A percentile compares a stretch with the other conserved stretches of the same genome.
Evolutionary conservation across 805 yeast genomes (phyloP).

Genomic region (Schizosaccharomyces pombe): DNA sequence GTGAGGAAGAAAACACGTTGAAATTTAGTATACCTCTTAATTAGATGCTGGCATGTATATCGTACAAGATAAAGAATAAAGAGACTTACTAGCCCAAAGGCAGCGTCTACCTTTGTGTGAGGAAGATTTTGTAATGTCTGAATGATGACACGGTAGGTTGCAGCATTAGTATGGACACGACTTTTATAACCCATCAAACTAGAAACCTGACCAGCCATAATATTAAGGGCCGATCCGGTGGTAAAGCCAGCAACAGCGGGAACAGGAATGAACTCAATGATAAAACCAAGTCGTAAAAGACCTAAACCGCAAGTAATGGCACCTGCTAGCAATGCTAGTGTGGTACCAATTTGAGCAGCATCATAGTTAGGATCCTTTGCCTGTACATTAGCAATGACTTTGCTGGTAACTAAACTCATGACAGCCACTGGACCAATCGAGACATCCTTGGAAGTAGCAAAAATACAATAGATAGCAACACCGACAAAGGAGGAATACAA

Average conservation of each 20-base stretch:
- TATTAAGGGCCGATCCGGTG: constrained; percentile 79
- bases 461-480: constrained; percentile 64
- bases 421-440: constrained; percentile 95
- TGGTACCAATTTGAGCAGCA: constrained; percentile 59
- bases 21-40: constrained; percentile 38
- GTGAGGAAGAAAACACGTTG: constrained; percentile 22
- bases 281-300: constrained; percentile 58
- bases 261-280: constrained; percentile 67
- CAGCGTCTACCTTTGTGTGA: constrained; percentile 54
- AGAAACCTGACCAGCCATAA: constrained; percentile 69
- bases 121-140: constrained; percentile 49
- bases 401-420: constrained; percentile 69
- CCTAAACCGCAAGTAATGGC: constrained; percentile 67
- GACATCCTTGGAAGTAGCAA: constrained; percentile 88
- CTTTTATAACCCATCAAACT: constrained; percentile 51
- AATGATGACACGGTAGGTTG: constrained; percentile 49
- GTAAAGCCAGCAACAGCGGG: constrained; percentile 89
- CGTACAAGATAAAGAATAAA: constrained; percentile 53
- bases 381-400: constrained; percentile 45
- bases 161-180: constrained; percentile 43
- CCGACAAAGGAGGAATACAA: constrained; percentile 82
- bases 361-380: constrained; percentile 23
- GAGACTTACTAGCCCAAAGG: constrained; percentile 61
- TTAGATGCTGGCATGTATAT: constrained; percentile 33
- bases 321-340: constrained; percentile 62